These are phyloP conservation scores for Metschnikowia sp. DNA, from an alignment of 805 yeast genomes.

Conservation along the genomic window DNA sequence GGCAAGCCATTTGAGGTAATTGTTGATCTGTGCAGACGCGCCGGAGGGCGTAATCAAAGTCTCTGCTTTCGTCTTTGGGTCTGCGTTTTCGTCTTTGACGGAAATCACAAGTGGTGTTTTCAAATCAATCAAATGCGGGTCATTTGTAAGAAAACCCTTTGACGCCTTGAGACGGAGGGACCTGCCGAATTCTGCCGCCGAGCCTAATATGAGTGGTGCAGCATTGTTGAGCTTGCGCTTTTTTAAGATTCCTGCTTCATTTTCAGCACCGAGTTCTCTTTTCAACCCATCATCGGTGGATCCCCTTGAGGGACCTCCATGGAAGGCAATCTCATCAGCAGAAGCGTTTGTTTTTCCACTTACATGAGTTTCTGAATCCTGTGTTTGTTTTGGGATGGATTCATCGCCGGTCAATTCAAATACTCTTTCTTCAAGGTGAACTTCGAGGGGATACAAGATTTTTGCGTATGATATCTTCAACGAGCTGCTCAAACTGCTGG, in stretches of 20 bases:
- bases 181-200: conserved; percentile 45
- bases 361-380: neutral
- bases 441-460: conserved; percentile 32
- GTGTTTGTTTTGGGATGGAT: neutral
- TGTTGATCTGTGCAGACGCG: conserved; percentile 15
- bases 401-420: conserved; percentile 3
- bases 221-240: conserved; percentile 7
- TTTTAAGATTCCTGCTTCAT: neutral
- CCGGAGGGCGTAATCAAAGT: conserved; percentile 9
- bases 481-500: conserved; percentile 68
- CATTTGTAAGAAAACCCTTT: conserved; percentile 51
- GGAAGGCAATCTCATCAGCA: too few species aligned
- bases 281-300: too few species aligned
- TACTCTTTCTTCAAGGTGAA: conserved; percentile 15
- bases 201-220: conserved; percentile 43
- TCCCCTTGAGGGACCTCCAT: too few species aligned
- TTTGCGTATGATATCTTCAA: conserved; percentile 57
- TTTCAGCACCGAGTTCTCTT: neutral
- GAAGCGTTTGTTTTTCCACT: too few species aligned
- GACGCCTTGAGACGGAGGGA: conserved; percentile 42
- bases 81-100: neutral
- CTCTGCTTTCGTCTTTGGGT: neutral
- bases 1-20: conserved; percentile 17
- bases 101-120: conserved; percentile 21
- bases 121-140: conserved; percentile 46